Evolutionary conservation across 2,329 filamentous ascomycete genomes (phyloP).

Genomic region (Cercospora sp.): DNA sequence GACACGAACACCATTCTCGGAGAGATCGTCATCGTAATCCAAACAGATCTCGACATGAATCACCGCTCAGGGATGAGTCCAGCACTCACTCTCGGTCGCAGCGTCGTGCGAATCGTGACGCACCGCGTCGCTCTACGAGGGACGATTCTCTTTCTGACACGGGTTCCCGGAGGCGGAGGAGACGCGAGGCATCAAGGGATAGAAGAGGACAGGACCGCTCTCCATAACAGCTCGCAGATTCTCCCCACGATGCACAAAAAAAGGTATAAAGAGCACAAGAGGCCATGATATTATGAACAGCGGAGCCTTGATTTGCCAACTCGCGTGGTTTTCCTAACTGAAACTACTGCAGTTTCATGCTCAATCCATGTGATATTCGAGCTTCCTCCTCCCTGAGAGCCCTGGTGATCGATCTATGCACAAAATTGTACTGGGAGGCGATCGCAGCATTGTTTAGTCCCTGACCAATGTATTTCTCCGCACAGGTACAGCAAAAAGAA

Average conservation of each 20-base stretch:
- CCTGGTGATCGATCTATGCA: background rate
- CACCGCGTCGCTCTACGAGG: background rate
- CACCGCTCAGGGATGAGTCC: background rate
- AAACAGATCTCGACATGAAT: background rate
- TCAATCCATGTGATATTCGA: background rate
- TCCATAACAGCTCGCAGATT: background rate
- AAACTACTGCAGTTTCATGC: background rate
- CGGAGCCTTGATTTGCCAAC: background rate
- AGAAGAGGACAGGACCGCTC: background rate
- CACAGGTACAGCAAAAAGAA: background rate
- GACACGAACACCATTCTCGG: conserved; percentile 6
- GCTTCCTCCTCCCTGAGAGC: background rate
- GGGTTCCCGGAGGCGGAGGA: background rate
- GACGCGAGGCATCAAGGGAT: background rate
- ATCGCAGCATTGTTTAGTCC: too few relatives aligned
- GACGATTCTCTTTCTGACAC: background rate
- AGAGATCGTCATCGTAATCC: background rate
- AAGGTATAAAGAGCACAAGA: background rate
- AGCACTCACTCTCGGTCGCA: background rate
- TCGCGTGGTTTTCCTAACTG: background rate
- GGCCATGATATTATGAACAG: background rate
- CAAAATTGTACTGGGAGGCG: background rate
- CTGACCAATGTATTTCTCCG: background rate
- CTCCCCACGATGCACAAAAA: background rate
- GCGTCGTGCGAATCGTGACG: background rate